Conservation (phyloP, 495 filamentous ascomycete species). For the Margaritispora aquatica region DNA sequence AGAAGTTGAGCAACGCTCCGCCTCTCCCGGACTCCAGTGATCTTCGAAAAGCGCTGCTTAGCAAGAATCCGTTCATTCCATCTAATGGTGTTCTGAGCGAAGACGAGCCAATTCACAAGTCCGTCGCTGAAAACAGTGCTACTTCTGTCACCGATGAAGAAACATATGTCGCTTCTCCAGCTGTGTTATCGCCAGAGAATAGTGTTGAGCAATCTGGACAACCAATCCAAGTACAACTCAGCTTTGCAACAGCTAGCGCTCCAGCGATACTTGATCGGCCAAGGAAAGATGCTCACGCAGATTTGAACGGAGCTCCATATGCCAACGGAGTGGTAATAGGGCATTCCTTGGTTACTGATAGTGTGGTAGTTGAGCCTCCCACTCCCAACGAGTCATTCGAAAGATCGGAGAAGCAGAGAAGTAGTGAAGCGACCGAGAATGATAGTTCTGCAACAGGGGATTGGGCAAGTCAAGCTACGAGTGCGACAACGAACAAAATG, state of each 20-base stretch:
- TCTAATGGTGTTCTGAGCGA: constrained; percentile 14
- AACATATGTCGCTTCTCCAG: constrained; percentile 6
- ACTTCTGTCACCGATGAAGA: background rate
- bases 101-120: constrained; percentile 1
- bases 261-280: constrained; percentile 14
- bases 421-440: constrained; percentile 44
- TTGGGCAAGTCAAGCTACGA: constrained; percentile 49
- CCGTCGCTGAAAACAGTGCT: constrained; percentile 9
- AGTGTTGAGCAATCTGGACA: constrained; percentile 7
- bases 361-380: constrained; percentile 6
- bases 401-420: constrained; percentile 33
- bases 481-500: constrained; percentile 48
- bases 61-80: constrained; percentile 13
- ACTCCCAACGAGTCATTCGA: constrained; percentile 20
- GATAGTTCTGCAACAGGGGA: constrained; percentile 41
- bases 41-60: constrained; percentile 13
- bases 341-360: constrained; percentile 18
- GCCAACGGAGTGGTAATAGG: constrained; percentile 8
- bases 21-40: constrained; percentile 6
- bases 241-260: constrained; percentile 11
- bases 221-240: constrained; percentile 17
- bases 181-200: constrained; percentile 2
- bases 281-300: background rate
- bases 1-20: constrained; percentile 20
- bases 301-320: constrained; percentile 2